Percentiles rank a stretch among this genome's conserved stretches.
phyloP scores from a whole-genome alignment of 2,329 filamentous ascomycete genomes.

The Trichoderma simmonsii region DNA sequence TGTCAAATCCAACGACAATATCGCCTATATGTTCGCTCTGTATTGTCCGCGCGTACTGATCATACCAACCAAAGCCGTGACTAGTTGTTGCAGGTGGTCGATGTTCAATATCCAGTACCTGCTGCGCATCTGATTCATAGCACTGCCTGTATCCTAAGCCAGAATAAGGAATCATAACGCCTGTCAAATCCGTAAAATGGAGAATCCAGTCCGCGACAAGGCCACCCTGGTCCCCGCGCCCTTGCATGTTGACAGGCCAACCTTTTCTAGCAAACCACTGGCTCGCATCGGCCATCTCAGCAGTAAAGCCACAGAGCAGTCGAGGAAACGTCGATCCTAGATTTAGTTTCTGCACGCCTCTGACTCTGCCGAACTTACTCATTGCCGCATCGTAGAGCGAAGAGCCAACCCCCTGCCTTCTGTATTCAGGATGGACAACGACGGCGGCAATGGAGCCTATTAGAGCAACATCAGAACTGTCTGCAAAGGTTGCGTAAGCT shows the following conservation, averaged over 20 bases:
- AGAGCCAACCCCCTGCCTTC: conserved; percentile 50
- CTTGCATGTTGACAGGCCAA: conserved; percentile 47
- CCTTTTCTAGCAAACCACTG: conserved; percentile 54
- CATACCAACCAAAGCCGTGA: conserved; percentile 55
- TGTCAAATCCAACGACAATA: conserved; percentile 52
- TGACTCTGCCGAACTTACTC: conserved; percentile 46
- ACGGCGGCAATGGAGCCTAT: conserved; percentile 55
- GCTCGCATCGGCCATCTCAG: conserved; percentile 37
- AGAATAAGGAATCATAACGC: conserved; percentile 37
- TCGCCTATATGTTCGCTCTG: conserved; percentile 48
- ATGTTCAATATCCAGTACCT: conserved; percentile 49
- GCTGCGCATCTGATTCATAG: conserved; percentile 43
- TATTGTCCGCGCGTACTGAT: conserved; percentile 54
- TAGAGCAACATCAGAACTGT: conserved; percentile 46
- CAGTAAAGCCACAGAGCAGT: conserved; percentile 52
- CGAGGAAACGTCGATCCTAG: conserved; percentile 59
- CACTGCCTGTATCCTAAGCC: conserved; percentile 46
- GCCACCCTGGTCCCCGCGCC: conserved; percentile 45
- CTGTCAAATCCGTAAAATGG: conserved; percentile 48
- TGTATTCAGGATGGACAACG: conserved; percentile 48
- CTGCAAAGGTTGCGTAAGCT: conserved; percentile 57
- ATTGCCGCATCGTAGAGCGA: conserved; percentile 53
- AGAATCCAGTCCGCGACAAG: conserved; percentile 54
- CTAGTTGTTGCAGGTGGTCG: conserved; percentile 43
- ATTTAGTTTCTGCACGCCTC: conserved; percentile 52